phyloP scores from a whole-genome alignment of 306 rosid genomes.

The Cicer bijugum region DNA sequence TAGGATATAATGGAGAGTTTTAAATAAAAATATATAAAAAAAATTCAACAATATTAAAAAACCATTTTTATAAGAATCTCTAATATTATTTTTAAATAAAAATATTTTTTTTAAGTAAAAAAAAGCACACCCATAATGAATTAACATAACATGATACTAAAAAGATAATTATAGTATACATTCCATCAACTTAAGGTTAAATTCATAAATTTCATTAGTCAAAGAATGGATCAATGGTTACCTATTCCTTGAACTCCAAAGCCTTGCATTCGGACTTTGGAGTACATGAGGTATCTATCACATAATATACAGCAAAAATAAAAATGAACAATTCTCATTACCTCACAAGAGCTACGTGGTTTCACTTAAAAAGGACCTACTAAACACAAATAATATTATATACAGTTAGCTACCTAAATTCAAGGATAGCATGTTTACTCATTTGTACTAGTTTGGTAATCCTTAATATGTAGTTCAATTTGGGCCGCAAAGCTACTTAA shows the following conservation, averaged over 20 bases:
- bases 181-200: background rate
- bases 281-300: constrained; percentile 33
- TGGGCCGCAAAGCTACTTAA: constrained; percentile 34
- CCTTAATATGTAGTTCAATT: constrained; percentile 45
- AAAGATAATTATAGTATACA: background rate
- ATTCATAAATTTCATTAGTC: background rate
- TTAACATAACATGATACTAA: background rate
- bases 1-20: too few species aligned
- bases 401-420: constrained; percentile 27
- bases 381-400: constrained; percentile 28
- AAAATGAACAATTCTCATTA: constrained; percentile 30
- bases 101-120: too few species aligned
- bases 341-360: constrained; percentile 35
- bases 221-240: background rate
- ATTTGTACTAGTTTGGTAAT: constrained; percentile 39
- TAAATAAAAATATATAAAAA: too few species aligned
- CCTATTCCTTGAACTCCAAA: constrained; percentile 7
- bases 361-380: constrained; percentile 36
- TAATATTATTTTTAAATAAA: too few species aligned
- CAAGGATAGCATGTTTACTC: constrained; percentile 45
- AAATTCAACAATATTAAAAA: too few species aligned
- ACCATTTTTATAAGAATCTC: too few species aligned
- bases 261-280: constrained; percentile 8
- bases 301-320: constrained; percentile 38
- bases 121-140: too few species aligned